Base-by-base conservation (phyloP, 2,329 filamentous ascomycete genomes). In the Boeremia lycopersici region DNA sequence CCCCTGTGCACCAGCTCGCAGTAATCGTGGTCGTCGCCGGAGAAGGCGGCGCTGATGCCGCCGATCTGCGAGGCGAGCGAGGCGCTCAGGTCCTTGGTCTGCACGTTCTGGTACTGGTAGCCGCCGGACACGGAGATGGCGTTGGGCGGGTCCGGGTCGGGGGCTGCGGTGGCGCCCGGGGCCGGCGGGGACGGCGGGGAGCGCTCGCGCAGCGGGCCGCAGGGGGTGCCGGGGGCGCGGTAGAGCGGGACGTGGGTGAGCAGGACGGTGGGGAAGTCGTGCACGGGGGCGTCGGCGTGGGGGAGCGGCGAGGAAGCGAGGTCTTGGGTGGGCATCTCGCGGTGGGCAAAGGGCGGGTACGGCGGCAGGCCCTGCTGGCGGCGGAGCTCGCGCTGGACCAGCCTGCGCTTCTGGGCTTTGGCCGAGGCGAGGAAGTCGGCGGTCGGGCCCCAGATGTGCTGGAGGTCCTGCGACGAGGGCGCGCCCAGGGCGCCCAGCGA, bases 21-120 rank as follows among this genome's bases (percentile, higher is more conserved):
- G 77, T 98, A 97, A 77, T 99, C 95, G 77, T 99, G 95, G 70
- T 99, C 95, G 67, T 99, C 95, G 10, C 95, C 95, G 0, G 92
- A 96, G 71, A 98, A 99, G 38, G 93, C 89, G 61, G 95, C 89
- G 3, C 86, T 82, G 11, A 98, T 85, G 58, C 95, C 90, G 30
- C 91, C 92, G 30, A 96, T 81, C 60, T 87, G 90, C 56, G 88
- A 83, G 36, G 96, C 79, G 33, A 99, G 79, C 46, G 87, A 86
- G 40, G 86, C 82, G 0, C 93, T 95, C 62, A 97, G 86, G 2
- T 85, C 82, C 44, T 88, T 85, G 45, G 84, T 89, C 25, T 99
- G 84, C 2, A 97, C 93, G 66, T 97, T 99, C 73, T 98, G 93
- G 70, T 99, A 99, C 73, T 99, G 95, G 70, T 97, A 97, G 12